A percentile compares a stretch with the other conserved stretches of the same genome.
These are phyloP conservation scores for Claviceps sp. DNA, from an alignment of 2,329 filamentous ascomycete genomes.

Conservation along the genomic window DNA sequence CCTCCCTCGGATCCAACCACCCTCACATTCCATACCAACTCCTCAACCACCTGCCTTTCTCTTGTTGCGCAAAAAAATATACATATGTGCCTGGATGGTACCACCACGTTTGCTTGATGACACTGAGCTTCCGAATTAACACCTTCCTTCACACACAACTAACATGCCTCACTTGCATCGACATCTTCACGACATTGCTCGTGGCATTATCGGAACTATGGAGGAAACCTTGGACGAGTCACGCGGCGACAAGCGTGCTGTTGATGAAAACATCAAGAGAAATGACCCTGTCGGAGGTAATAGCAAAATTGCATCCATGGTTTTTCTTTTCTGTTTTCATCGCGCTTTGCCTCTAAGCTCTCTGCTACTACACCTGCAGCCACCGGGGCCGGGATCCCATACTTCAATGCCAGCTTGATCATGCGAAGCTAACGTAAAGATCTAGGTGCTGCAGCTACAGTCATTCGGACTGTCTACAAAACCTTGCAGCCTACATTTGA, in stretches of 20 bases:
- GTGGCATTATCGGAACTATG: constrained; percentile 1
- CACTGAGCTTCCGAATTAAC: not conserved
- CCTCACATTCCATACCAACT: constrained; percentile 16
- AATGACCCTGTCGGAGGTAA: constrained; percentile 1
- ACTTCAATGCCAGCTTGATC: too few relatives aligned
- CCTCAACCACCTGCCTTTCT: constrained; percentile 4
- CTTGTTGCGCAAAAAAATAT: not conserved
- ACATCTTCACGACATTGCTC: constrained; percentile 12
- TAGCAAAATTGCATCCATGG: not conserved
- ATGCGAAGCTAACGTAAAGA: not conserved
- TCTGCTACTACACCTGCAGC: too few relatives aligned
- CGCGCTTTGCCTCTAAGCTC: not conserved
- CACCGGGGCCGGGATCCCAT: too few relatives aligned
- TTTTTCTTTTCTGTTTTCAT: not conserved
- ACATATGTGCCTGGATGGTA: constrained; percentile 8
- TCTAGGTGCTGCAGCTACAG: constrained; percentile 11
- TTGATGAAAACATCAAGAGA: not conserved
- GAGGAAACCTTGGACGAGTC: not conserved
- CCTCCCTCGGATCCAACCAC: constrained; percentile 12
- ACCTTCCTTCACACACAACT: not conserved
- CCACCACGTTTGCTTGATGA: not conserved
- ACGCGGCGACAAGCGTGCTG: not conserved
- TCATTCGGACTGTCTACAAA: constrained; percentile 26
- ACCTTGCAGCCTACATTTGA: constrained; percentile 28
- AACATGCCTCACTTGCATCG: constrained; percentile 19